Percentiles rank a stretch among this genome's conserved stretches.
Evolutionary conservation across 306 rosid species (phyloP).

Genomic region (Cucurbita moschata): DNA sequence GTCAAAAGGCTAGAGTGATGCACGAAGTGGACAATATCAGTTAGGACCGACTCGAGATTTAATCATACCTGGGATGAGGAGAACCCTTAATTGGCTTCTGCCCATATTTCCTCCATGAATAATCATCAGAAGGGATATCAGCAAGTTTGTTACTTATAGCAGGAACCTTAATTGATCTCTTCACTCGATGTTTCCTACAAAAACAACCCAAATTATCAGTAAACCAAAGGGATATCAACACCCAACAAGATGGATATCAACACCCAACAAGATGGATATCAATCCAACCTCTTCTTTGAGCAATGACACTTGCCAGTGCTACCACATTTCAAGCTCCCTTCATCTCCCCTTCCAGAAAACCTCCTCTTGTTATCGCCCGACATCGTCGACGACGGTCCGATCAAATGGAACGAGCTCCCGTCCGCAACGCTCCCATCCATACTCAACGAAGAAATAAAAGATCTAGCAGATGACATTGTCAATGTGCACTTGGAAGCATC

Average conservation of each 20-base stretch:
- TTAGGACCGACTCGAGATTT: neutral
- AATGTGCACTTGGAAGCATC: constrained; percentile 88
- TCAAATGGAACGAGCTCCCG: constrained; percentile 64
- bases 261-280: neutral
- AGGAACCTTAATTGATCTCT: constrained; percentile 89
- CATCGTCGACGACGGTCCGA: constrained; percentile 44
- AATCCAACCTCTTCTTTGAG: constrained; percentile 85
- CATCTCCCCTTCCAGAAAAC: constrained; percentile 75
- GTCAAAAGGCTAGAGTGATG: neutral
- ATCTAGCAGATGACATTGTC: constrained; percentile 80
- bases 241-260: neutral
- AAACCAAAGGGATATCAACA: neutral
- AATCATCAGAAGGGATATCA: constrained; percentile 97
- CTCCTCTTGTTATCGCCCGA: constrained; percentile 84
- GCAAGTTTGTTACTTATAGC: constrained; percentile 97
- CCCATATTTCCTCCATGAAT: constrained; percentile 98
- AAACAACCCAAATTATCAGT: neutral
- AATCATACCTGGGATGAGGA: constrained; percentile 84
- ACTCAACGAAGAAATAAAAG: constrained; percentile 92
- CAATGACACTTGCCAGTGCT: constrained; percentile 90
- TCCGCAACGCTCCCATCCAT: constrained; percentile 89
- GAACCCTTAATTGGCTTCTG: constrained; percentile 99
- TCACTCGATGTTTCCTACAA: constrained; percentile 84
- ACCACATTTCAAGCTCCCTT: constrained; percentile 75
- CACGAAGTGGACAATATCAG: neutral